A percentile compares a stretch with the other conserved stretches of the same genome.
These are phyloP conservation scores for Coniosporium tulheliwenetii DNA, from an alignment of 2,329 filamentous ascomycete genomes.

Conservation along the genomic window DNA sequence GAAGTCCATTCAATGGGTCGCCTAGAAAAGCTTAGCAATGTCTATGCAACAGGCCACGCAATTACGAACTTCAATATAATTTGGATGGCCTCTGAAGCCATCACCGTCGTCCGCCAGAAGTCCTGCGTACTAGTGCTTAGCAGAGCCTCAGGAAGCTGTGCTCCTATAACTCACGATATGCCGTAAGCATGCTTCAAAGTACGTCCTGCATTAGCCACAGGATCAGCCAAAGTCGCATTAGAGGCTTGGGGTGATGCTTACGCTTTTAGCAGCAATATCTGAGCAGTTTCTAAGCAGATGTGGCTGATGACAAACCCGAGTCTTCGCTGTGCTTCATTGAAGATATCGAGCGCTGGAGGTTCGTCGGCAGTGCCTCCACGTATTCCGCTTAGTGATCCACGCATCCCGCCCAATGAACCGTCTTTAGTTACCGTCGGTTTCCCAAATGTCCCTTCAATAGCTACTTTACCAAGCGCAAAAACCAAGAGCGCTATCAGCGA, in stretches of 20 bases:
- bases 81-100: constrained; percentile 41
- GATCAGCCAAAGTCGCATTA: too few relatives aligned
- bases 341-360: constrained; percentile 42
- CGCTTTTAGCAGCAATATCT: constrained; percentile 42
- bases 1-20: constrained; percentile 29
- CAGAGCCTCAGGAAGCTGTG: constrained; percentile 5
- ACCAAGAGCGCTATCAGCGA: constrained; percentile 41
- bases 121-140: constrained; percentile 26
- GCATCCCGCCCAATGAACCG: constrained; percentile 29
- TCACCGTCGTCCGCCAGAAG: constrained; percentile 42
- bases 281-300: constrained; percentile 42
- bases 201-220: constrained; percentile 31
- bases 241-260: too few relatives aligned
- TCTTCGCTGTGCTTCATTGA: constrained; percentile 46
- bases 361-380: constrained; percentile 32
- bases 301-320: constrained; percentile 42
- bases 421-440: constrained; percentile 28
- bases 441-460: constrained; percentile 34
- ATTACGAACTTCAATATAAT: constrained; percentile 14
- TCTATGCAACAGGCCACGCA: too few relatives aligned
- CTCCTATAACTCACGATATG: constrained; percentile 27
- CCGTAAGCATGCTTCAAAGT: constrained; percentile 36
- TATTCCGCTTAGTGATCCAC: too few relatives aligned
- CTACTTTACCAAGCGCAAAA: constrained; percentile 43
- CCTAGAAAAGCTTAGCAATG: constrained; percentile 4